Conservation (phyloP, 306 rosid genomes). For the Psophocarpus tetragonolobus region DNA sequence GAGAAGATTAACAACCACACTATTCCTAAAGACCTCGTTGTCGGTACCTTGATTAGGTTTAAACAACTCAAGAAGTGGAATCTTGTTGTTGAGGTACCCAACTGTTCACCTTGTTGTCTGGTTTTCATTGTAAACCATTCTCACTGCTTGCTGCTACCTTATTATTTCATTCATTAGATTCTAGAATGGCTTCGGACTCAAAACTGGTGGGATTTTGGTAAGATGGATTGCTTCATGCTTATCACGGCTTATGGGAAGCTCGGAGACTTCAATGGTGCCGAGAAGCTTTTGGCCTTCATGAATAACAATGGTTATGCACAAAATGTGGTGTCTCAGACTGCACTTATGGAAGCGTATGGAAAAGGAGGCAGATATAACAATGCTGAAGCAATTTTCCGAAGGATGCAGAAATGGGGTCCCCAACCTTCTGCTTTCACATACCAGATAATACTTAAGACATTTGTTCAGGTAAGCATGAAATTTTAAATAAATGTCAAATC, state of each 20-base stretch:
- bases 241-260: conserved; percentile 91
- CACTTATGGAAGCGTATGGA: conserved; percentile 99
- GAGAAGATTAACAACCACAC: conserved; percentile 49
- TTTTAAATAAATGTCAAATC: neutral
- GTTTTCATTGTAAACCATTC: neutral
- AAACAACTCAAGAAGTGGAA: conserved; percentile 89
- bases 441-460: conserved; percentile 80
- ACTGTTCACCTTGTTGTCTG: neutral
- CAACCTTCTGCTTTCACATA: conserved; percentile 90
- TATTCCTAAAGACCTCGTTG: conserved; percentile 63
- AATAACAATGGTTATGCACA: conserved; percentile 73
- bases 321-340: conserved; percentile 81
- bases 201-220: conserved; percentile 86
- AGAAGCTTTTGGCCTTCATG: conserved; percentile 67
- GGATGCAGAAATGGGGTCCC: conserved; percentile 88
- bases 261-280: conserved; percentile 79
- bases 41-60: conserved; percentile 87
- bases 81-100: conserved; percentile 77
- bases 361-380: conserved; percentile 71
- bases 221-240: conserved; percentile 92
- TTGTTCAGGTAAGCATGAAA: conserved; percentile 64
- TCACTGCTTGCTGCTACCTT: neutral
- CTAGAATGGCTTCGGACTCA: conserved; percentile 90
- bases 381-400: conserved; percentile 92
- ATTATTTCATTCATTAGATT: conserved; percentile 46